Evolutionary conservation across 2,329 filamentous ascomycete species (phyloP).

Genomic region (Pseudopyrenochaeta lycopersici): DNA sequence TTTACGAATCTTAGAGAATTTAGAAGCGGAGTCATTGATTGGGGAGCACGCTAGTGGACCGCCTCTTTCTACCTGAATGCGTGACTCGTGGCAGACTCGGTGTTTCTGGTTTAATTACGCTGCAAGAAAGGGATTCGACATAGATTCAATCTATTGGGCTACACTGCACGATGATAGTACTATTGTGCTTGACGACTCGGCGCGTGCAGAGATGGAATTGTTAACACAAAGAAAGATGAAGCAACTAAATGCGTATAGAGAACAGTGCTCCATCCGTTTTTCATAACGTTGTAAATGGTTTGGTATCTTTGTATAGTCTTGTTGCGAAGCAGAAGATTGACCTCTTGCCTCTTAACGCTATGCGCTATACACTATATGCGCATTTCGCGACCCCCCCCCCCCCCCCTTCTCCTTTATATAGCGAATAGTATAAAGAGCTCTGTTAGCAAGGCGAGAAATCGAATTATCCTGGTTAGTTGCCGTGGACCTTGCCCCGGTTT

Average conservation of each 20-base stretch:
- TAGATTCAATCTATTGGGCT: slow-evolving; percentile 42
- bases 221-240: slow-evolving; percentile 21
- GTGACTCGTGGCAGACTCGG: slow-evolving; percentile 45
- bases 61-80: slow-evolving; percentile 41
- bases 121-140: slow-evolving; percentile 43
- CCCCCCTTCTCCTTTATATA: too few relatives aligned
- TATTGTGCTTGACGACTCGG: slow-evolving; percentile 10
- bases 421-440: too few relatives aligned
- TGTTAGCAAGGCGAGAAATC: too few relatives aligned
- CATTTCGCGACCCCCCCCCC: too few relatives aligned
- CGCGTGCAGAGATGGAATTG: slow-evolving; percentile 9
- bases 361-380: too few relatives aligned
- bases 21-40: slow-evolving; percentile 15
- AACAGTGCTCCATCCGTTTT: not conserved
- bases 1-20: slow-evolving; percentile 43
- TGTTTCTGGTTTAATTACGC: slow-evolving; percentile 53
- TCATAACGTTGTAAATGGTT: too few relatives aligned
- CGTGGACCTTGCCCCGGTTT: too few relatives aligned
- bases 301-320: too few relatives aligned
- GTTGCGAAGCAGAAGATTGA: too few relatives aligned
- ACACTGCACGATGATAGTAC: slow-evolving; percentile 15
- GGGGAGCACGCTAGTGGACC: slow-evolving; percentile 15
- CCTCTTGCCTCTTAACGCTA: too few relatives aligned
- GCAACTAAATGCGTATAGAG: slow-evolving; percentile 19
- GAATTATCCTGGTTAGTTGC: too few relatives aligned